Conservation (phyloP, 1,284 basidiomycete species). For the Microbotryomycetes sp. region DNA sequence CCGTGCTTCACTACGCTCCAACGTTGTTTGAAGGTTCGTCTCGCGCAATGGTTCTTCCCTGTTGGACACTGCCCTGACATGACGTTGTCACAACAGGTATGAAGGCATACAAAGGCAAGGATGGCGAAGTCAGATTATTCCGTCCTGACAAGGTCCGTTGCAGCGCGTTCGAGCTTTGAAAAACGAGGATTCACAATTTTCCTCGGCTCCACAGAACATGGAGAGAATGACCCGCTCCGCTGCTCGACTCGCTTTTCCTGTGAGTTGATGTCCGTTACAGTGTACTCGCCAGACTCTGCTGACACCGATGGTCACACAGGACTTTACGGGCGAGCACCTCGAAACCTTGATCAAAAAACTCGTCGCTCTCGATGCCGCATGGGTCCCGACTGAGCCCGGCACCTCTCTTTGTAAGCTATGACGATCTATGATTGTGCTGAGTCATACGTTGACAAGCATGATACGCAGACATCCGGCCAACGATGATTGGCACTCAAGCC, state of each 20-base stretch:
- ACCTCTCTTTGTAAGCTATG: slow-evolving; percentile 61
- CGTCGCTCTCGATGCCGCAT: slow-evolving; percentile 76
- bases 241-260: slow-evolving; percentile 60
- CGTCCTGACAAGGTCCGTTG: slow-evolving; percentile 68
- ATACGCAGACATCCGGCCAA: slow-evolving; percentile 49
- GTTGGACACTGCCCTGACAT: too few relatives aligned
- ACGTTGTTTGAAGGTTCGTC: slow-evolving; percentile 1
- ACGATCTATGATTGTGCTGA: background rate
- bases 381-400: slow-evolving; percentile 86
- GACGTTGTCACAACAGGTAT: too few relatives aligned
- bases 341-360: slow-evolving; percentile 84
- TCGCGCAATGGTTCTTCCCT: too few relatives aligned
- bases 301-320: background rate
- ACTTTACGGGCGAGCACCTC: slow-evolving; percentile 72
- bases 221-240: slow-evolving; percentile 58
- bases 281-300: background rate
- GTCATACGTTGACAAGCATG: background rate
- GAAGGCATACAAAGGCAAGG: slow-evolving; percentile 69
- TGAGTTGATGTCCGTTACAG: slow-evolving; percentile 32
- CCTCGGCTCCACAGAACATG: slow-evolving; percentile 64
- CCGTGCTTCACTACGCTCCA: slow-evolving; percentile 85
- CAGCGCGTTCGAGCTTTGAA: too few relatives aligned
- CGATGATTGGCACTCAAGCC: slow-evolving; percentile 83
- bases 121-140: slow-evolving; percentile 80
- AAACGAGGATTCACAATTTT: background rate